These are phyloP conservation scores for Dysphania ambrosioides DNA, from an alignment of 148 eudicot species.

Conservation along the genomic window DNA sequence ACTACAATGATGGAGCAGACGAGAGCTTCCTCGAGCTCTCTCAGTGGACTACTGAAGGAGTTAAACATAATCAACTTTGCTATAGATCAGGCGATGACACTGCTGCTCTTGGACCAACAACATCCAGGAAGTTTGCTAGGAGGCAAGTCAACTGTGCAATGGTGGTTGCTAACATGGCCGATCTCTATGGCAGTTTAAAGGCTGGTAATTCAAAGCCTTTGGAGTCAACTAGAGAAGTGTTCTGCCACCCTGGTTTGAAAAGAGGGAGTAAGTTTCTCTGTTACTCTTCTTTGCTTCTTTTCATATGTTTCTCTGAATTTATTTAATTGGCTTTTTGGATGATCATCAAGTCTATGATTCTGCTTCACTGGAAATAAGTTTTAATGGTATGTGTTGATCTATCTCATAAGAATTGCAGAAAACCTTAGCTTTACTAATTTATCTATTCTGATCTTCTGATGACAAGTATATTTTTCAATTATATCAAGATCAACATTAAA, in stretches of 20 bases:
- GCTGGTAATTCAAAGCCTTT: slow-evolving; percentile 42
- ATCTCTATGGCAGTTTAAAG: slow-evolving; percentile 35
- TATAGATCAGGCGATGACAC: slow-evolving; percentile 27
- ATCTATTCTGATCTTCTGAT: too few species aligned
- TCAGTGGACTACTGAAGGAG: slow-evolving; percentile 47
- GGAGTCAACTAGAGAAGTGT: slow-evolving; percentile 39
- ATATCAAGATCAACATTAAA: too few species aligned
- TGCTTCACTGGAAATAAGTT: not conserved
- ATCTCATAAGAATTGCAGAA: too few species aligned
- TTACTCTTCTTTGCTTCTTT: too few species aligned
- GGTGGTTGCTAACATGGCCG: slow-evolving; percentile 57
- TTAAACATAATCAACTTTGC: slow-evolving; percentile 53
- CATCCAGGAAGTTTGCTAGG: slow-evolving; percentile 35
- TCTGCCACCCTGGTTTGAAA: slow-evolving; percentile 35
- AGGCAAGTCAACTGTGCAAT: slow-evolving; percentile 49
- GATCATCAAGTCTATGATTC: not conserved
- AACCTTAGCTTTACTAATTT: too few species aligned
- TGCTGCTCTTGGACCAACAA: not conserved
- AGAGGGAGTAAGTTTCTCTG: slow-evolving; percentile 49
- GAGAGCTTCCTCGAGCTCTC: slow-evolving; percentile 38
- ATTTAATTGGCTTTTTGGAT: too few species aligned
- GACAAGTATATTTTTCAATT: too few species aligned
- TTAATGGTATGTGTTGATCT: not conserved
- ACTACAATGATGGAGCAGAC: slow-evolving; percentile 20
- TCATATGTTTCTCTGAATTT: not conserved